Evolutionary conservation across 768 basidiomycete species (phyloP), one percentile per base, ranked within the genome.

Genomic region (Rossbeevera mucosa): DNA sequence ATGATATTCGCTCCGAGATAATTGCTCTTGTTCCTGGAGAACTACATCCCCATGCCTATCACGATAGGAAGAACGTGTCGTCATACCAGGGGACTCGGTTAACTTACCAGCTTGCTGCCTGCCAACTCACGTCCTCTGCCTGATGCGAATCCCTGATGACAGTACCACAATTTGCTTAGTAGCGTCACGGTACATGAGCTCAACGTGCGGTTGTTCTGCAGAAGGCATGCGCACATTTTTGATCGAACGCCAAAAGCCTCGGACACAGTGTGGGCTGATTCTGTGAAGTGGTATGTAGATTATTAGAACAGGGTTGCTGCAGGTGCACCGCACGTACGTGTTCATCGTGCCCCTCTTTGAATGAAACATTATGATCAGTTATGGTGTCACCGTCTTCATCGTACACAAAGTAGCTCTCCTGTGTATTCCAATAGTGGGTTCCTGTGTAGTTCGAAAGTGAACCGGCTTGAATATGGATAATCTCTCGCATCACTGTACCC

Each of bases 361-460:
- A 90, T 11, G 88, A 89, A 44, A 86, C 70, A 54, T 76, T 75
- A 60, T 80, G 72, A 51, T 79, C 74, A 31, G 80, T 69, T 28
- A 74, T 51, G 4, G 76, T 75, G 49, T 75, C 71, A 7, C 26
- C 26, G 33, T 65, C 68, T 44, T 76, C 76, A 20, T 73, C 71
- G 54, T 78, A 78, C 0, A 74, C 72, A 57, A 85, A 77, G 64
- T 90, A 90, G 56, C 68, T 76, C 65, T 88, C 84, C 66, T 90
- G 88, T 1, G 85, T 78, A 61, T 90, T 90, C 87, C 87, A 91
- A 59, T 88, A 90, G 60, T 91, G 88, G 0, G 86, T 80, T 43
- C 86, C 87, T 18, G 78, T 68, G 61, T 82, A 82, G 61, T 91
- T 90, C 18, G 88, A 76, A 41, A 79, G 61, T 29, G 73, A 65